A percentile compares a stretch with the other conserved stretches of the same genome.
Conservation (phyloP, 2,329 filamentous ascomycete genomes). For the Cladophialophora carrionii region DNA sequence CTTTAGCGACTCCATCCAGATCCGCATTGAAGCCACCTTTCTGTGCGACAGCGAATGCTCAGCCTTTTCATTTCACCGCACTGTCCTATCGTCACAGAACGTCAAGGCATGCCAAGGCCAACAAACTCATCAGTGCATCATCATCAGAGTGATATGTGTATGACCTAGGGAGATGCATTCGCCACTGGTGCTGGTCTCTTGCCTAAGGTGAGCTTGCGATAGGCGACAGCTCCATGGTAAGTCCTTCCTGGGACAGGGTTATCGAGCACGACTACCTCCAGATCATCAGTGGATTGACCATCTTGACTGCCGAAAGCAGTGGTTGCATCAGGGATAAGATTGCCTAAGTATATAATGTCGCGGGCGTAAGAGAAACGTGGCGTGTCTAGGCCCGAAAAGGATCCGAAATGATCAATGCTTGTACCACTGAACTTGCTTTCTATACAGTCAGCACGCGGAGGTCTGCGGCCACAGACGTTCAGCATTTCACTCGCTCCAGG, state of each 20-base stretch:
- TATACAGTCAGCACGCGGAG: slow-evolving; percentile 9
- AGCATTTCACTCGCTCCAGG: slow-evolving; percentile 1
- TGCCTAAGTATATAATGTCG: slow-evolving; percentile 23
- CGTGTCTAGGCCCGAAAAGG: slow-evolving; percentile 23
- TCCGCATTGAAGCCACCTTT: slow-evolving; percentile 31
- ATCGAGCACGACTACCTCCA: slow-evolving; percentile 21
- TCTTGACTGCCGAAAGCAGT: slow-evolving; percentile 21
- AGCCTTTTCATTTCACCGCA: slow-evolving; percentile 23
- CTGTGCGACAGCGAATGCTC: slow-evolving; percentile 27
- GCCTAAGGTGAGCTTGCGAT: slow-evolving; percentile 28
- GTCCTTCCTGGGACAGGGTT: slow-evolving; percentile 23
- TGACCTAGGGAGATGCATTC: slow-evolving; percentile 21
- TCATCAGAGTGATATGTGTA: slow-evolving; percentile 27
- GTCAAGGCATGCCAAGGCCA: slow-evolving; percentile 27
- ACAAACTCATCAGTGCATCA: slow-evolving; percentile 23
- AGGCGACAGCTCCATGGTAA: slow-evolving; percentile 27
- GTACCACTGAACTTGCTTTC: slow-evolving; percentile 18
- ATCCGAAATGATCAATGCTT: slow-evolving; percentile 23
- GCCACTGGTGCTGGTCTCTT: slow-evolving; percentile 15
- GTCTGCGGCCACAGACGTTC: neutral
- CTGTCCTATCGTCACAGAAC: slow-evolving; percentile 22
- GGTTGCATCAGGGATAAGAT: slow-evolving; percentile 24
- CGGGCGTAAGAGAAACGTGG: slow-evolving; percentile 23
- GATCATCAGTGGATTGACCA: slow-evolving; percentile 26
- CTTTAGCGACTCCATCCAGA: slow-evolving; percentile 21